These are phyloP conservation scores for Penicillium sp. DNA, from an alignment of 2,329 filamentous ascomycete species.

Conservation along the genomic window DNA sequence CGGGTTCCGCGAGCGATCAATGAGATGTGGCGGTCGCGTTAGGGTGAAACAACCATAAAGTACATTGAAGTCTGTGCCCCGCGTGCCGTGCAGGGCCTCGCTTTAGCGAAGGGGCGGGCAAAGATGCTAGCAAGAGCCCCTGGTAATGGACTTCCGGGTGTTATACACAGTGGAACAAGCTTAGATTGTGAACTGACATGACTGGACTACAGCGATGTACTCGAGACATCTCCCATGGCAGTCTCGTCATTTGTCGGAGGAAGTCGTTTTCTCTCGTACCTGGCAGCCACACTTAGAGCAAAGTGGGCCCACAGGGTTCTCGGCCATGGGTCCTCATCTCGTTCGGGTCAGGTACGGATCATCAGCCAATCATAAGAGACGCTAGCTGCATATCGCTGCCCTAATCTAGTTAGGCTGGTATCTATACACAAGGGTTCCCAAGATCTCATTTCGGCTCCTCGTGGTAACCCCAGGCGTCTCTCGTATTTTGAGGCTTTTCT, in stretches of 20 bases:
- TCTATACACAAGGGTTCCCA: slow-evolving; percentile 9
- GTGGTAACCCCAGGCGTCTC: slow-evolving; percentile 1
- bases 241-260: background rate
- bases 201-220: background rate
- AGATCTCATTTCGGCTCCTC: slow-evolving; percentile 12
- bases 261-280: background rate
- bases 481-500: slow-evolving; percentile 2
- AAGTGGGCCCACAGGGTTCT: slow-evolving; percentile 3
- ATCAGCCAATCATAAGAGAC: slow-evolving; percentile 6
- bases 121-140: background rate
- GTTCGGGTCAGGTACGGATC: slow-evolving; percentile 19
- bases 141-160: background rate
- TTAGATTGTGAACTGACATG: background rate
- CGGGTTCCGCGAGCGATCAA: slow-evolving; percentile 10
- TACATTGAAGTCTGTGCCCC: slow-evolving; percentile 20
- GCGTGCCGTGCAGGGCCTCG: slow-evolving; percentile 10
- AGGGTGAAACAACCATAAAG: slow-evolving; percentile 20
- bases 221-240: background rate
- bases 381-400: background rate
- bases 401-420: slow-evolving; percentile 5
- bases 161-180: background rate
- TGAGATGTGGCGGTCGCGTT: slow-evolving; percentile 11
- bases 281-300: background rate
- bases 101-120: slow-evolving; percentile 13
- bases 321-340: background rate